Base-by-base conservation (phyloP, 2,329 filamentous ascomycete species). In the Apiospora saccharicola region DNA sequence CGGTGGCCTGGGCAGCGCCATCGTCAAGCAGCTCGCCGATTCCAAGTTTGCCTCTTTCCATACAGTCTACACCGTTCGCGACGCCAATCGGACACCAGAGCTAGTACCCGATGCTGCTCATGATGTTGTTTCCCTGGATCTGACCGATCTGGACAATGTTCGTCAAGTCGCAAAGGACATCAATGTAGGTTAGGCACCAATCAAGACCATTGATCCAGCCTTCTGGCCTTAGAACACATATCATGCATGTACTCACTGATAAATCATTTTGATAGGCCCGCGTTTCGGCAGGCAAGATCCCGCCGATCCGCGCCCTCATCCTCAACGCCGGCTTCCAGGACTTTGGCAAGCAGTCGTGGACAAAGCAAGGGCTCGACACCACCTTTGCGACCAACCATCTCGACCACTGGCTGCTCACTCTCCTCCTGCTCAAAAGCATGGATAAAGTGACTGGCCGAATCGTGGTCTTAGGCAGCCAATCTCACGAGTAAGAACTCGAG, bases 291-390 rank as follows among this genome's bases (percentile, higher is more conserved):
- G 73, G 69, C 26, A 74, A 79, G 2, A 74, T 84, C 34, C 82
- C 83, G 5, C 82, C 79, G 0, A 83, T 86, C 70, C 79, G 79
- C 22, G 82, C 78, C 2, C 76, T 86, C 6, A 80, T 85, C 16
- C 79, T 86, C 7, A 80, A 79, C 61, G 79, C 79, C 1, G 80
- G 73, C 3, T 79, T 72, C 70, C 73, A 77, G 37, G 77, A 81
- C 3, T 74, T 75, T 26, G 61, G 47, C 24, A 64, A 68, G 26
- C 77, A 79, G 71, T 68, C 10, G 74, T 69, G 72, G 75, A 71
- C 2, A 69, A 74, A 10, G 0, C 74, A 75, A 26, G 75, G 75
- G 1, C 73, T 79, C 41, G 78, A 79, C 47, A 75, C 69, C 24
- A 71, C 73, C 0, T 79, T 80, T 43, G 68, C 61, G 0, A 46